Conservation (phyloP, 2,329 filamentous ascomycete genomes). For the Phyllosticta citribraziliensis region DNA sequence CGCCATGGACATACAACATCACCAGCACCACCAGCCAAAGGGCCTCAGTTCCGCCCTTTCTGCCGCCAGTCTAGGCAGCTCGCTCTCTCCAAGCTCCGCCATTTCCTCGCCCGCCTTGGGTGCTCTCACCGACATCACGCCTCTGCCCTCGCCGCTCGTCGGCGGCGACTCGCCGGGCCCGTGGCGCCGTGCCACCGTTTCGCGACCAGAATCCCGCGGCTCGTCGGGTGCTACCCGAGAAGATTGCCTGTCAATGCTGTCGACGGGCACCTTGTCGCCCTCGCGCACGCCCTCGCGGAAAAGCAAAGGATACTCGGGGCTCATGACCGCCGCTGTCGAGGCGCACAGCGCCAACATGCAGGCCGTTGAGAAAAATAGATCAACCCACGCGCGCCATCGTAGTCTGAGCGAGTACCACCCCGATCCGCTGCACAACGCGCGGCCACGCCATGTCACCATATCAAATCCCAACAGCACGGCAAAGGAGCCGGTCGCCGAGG, state of each 20-base stretch:
- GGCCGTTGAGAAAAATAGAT: conserved; percentile 23
- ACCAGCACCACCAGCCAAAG: neutral
- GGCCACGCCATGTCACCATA: conserved; percentile 61
- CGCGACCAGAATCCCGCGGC: conserved; percentile 26
- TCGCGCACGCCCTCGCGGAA: conserved; percentile 28
- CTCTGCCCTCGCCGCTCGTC: conserved; percentile 40
- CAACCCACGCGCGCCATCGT: conserved; percentile 57
- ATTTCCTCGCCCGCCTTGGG: conserved; percentile 39
- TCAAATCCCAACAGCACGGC: conserved; percentile 24
- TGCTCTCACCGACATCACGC: conserved; percentile 41
- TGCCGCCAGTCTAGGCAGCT: conserved; percentile 33
- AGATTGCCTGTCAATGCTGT: conserved; percentile 22
- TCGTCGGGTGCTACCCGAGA: conserved; percentile 19
- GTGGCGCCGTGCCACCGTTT: conserved; percentile 29
- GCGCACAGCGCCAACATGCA: conserved; percentile 23
- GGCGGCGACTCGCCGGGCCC: conserved; percentile 32
- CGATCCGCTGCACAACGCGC: conserved; percentile 57
- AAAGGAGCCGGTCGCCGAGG: conserved; percentile 15
- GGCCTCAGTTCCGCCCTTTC: conserved; percentile 32
- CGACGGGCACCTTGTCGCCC: conserved; percentile 25
- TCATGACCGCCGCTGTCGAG: conserved; percentile 33
- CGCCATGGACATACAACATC: conserved; percentile 28
- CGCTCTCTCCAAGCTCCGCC: conserved; percentile 35
- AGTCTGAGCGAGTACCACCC: conserved; percentile 85
- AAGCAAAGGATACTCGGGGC: conserved; percentile 38